A percentile compares a stretch with the other conserved stretches of the same genome.
Conservation (phyloP, 306 rosid genomes). For the Echinosophora koreensis region DNA sequence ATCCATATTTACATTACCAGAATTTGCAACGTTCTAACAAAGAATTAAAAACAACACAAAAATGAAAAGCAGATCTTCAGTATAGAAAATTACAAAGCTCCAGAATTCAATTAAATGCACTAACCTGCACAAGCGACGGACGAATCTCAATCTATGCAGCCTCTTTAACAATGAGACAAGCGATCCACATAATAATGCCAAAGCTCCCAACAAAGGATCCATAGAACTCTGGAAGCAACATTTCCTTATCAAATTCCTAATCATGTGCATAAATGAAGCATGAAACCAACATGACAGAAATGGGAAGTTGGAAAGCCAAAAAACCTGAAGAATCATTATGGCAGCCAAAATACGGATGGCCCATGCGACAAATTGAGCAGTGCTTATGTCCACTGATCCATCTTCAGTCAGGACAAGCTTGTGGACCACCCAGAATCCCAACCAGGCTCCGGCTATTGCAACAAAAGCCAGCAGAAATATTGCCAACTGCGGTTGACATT, state of each 20-base stretch:
- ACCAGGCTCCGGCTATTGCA: slow-evolving; percentile 86
- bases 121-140: slow-evolving; percentile 68
- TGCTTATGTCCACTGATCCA: slow-evolving; percentile 81
- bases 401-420: slow-evolving; percentile 84
- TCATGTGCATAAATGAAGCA: slow-evolving; percentile 28
- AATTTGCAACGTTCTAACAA: slow-evolving; percentile 23
- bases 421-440: slow-evolving; percentile 91
- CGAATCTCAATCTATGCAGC: slow-evolving; percentile 63
- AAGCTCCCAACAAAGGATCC: slow-evolving; percentile 76
- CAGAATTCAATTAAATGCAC: slow-evolving; percentile 40
- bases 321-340: slow-evolving; percentile 81
- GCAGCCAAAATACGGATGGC: slow-evolving; percentile 74
- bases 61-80: slow-evolving; percentile 34
- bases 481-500: slow-evolving; percentile 73
- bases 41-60: not conserved
- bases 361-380: slow-evolving; percentile 84
- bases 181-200: slow-evolving; percentile 64
- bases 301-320: slow-evolving; percentile 13
- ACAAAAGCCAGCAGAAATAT: slow-evolving; percentile 82
- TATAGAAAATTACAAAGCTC: slow-evolving; percentile 29
- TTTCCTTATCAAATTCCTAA: slow-evolving; percentile 37
- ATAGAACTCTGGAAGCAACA: slow-evolving; percentile 76
- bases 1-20: slow-evolving; percentile 13
- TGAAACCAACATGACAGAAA: slow-evolving; percentile 37
- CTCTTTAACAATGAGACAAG: slow-evolving; percentile 58